Conservation (phyloP, 208 protist genomes). For the Trypanosoma theileri region DNA sequence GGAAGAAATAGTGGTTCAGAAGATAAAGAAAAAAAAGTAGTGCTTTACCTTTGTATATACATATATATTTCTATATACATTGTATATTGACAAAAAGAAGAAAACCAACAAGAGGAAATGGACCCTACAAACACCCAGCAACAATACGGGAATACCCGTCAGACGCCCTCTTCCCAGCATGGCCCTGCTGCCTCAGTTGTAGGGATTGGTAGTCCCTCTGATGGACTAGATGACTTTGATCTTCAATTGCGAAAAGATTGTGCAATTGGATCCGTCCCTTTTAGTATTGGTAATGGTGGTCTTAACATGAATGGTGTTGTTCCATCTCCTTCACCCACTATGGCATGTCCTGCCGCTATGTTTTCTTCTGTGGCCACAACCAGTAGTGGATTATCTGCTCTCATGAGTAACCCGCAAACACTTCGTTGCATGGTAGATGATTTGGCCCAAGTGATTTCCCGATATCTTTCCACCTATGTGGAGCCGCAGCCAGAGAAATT, state of each 20-base stretch:
- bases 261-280: slow-evolving; percentile 17
- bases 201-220: slow-evolving; percentile 13
- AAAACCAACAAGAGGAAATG: not conserved
- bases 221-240: slow-evolving; percentile 32
- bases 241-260: slow-evolving; percentile 32
- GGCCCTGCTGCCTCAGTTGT: not conserved
- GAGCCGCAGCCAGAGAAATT: slow-evolving; percentile 31
- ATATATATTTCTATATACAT: not conserved
- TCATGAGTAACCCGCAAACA: slow-evolving; percentile 30
- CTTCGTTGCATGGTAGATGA: slow-evolving; percentile 26
- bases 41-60: not conserved
- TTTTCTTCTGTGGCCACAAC: slow-evolving; percentile 30
- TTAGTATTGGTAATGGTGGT: not conserved
- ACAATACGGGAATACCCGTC: slow-evolving; percentile 17
- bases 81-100: no score
- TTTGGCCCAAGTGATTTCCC: slow-evolving; percentile 24
- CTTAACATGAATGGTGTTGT: slow-evolving; percentile 4
- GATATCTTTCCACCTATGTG: slow-evolving; percentile 19
- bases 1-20: slow-evolving; percentile 4
- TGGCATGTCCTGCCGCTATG: slow-evolving; percentile 8
- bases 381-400: slow-evolving; percentile 5
- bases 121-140: slow-evolving; percentile 14
- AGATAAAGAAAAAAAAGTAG: slow-evolving; percentile 2
- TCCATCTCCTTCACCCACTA: slow-evolving; percentile 19
- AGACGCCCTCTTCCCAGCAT: slow-evolving; percentile 15